Evolutionary conservation across 768 basidiomycete species (phyloP), one percentile per base, ranked within the genome.

Genomic region (Macrolepiota fuliginosa): DNA sequence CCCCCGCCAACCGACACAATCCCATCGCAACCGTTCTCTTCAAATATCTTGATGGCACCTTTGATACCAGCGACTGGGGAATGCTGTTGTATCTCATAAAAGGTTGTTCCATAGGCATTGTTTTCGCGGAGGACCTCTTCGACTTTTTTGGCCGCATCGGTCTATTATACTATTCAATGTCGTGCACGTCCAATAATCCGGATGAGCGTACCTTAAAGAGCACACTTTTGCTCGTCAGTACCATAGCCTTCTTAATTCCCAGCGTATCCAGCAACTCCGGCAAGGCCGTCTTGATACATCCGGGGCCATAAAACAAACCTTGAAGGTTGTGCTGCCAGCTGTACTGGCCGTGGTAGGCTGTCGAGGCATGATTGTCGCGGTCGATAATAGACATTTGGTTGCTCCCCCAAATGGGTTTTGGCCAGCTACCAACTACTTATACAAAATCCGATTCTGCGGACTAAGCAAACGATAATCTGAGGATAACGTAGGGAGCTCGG

Each of bases 1-100:
- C 91, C 92, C 24, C 92, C 91, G 2, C 92, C 92, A 46, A 92
- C 79, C 27, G 89, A 76, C 40, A 94, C 81, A 65, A 92, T 83
- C 22, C 87, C 78, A 68, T 92, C 86, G 62, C 88, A 88, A 11
- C 78, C 78, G 24, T 79, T 72, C 10, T 84, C 78, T 49, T 77
- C 81, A 75, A 89, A 85, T 1, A 74, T 69, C 62, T 83, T 74
- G 58, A 85, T 76, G 29, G 85, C 89, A 13, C 77, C 77, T 17
- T 76, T 73, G 64, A 92, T 89, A 12, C 83, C 89, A 25, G 84
- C 82, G 57, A 91, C 79, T 2, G 90, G 90, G 0, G 87, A 76
- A 67, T 91, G 89, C 69, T 91, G 77, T 6, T 88, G 89, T 55
- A 92, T 91, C 63, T 89, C 84, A 61, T 79, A 83, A 74, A 91